Conservation (phyloP, 1,284 basidiomycete species). For the Coniophora puteana region DNA sequence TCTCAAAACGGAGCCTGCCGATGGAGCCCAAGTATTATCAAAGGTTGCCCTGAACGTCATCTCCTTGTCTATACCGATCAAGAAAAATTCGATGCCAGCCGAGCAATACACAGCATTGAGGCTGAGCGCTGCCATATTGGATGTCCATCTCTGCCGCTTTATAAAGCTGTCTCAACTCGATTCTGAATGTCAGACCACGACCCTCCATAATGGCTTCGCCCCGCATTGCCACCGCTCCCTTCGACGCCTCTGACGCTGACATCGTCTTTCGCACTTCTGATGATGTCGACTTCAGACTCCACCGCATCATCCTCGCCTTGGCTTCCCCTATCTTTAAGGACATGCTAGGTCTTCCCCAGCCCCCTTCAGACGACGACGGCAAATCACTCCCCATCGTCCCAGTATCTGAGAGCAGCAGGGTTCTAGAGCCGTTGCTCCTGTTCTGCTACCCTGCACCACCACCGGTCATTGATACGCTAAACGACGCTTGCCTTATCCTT, state of each 20-base stretch:
- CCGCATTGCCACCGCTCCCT: too few relatives aligned
- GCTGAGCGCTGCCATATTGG: too few relatives aligned
- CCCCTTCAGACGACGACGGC: conserved; percentile 15
- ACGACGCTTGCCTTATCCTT: conserved; percentile 49
- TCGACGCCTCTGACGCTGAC: conserved; percentile 50
- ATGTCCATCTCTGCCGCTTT: too few relatives aligned
- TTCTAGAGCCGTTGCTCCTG: conserved; percentile 47
- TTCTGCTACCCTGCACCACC: conserved; percentile 53
- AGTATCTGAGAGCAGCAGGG: conserved; percentile 44
- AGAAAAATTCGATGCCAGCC: too few relatives aligned
- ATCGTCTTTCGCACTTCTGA: conserved; percentile 48
- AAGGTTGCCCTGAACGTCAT: too few relatives aligned
- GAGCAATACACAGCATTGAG: too few relatives aligned
- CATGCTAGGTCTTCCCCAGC: conserved; percentile 67
- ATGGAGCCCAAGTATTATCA: too few relatives aligned
- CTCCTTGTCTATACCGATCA: too few relatives aligned
- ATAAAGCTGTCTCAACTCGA: too few relatives aligned
- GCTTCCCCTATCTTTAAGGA: conserved; percentile 66
- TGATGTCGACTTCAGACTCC: conserved; percentile 52
- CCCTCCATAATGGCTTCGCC: too few relatives aligned
- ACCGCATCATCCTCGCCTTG: conserved; percentile 54
- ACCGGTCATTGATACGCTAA: conserved; percentile 41
- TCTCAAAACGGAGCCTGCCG: too few relatives aligned
- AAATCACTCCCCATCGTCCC: conserved; percentile 43
- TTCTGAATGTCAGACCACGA: too few relatives aligned